Evolutionary conservation across 352 stramenopile species (phyloP).

Genomic region (Phytophthora aleatoria): DNA sequence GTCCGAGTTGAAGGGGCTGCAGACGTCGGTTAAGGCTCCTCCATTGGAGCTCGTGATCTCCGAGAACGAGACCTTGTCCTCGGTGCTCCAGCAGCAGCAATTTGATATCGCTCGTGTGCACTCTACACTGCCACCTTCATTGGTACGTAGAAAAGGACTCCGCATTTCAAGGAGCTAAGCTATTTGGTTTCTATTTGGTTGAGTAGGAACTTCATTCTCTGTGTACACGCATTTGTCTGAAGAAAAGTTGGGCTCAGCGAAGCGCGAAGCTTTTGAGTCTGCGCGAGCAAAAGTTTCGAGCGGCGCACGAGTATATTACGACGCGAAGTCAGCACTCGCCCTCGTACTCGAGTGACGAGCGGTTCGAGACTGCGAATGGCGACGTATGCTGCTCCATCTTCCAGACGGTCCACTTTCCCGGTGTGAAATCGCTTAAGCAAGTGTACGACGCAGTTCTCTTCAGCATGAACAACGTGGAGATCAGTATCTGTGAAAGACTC

Average conservation of each 20-base stretch:
- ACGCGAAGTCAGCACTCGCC: background rate
- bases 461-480: conserved; percentile 14
- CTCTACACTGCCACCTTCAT: conserved; percentile 6
- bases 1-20: background rate
- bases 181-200: no score
- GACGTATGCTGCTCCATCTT: conserved; percentile 30
- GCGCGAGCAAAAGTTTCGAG: conserved; percentile 20
- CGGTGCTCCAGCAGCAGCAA: conserved; percentile 3
- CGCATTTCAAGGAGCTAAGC: no score
- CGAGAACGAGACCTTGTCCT: background rate
- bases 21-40: background rate
- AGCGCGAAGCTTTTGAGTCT: conserved; percentile 14
- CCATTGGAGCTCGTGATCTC: background rate
- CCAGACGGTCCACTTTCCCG: conserved; percentile 32
- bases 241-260: conserved; percentile 17
- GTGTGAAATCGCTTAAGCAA: conserved; percentile 27
- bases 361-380: conserved; percentile 21
- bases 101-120: conserved; percentile 7
- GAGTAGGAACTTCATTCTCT: conserved; percentile 17
- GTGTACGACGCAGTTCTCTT: conserved; percentile 36
- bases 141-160: background rate
- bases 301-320: conserved; percentile 26
- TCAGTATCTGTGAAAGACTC: conserved; percentile 37
- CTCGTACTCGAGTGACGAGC: conserved; percentile 12
- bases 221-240: conserved; percentile 16